phyloP scores from a whole-genome alignment of 768 basidiomycete species.

The Termitomyces sp. region DNA sequence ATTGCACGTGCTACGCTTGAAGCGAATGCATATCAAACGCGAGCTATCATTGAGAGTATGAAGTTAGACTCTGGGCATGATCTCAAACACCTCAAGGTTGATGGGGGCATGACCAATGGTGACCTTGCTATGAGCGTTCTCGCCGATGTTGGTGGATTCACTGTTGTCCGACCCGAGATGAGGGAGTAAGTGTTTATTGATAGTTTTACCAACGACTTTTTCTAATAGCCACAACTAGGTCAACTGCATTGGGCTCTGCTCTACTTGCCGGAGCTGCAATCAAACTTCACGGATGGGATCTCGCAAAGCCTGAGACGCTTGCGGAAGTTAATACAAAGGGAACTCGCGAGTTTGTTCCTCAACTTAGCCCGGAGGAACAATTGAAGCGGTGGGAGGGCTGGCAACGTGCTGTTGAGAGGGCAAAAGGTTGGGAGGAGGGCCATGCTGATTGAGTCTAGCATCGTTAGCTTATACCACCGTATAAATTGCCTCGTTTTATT shows the following conservation, averaged over 20 bases:
- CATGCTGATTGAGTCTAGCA: constrained; percentile 23
- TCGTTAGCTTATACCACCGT: not conserved
- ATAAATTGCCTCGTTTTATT: not conserved
- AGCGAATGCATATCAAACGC: constrained; percentile 94
- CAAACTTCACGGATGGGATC: constrained; percentile 88
- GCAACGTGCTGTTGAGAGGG: constrained; percentile 86
- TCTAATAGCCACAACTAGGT: constrained; percentile 43
- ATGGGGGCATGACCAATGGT: constrained; percentile 98
- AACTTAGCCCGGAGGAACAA: constrained; percentile 49
- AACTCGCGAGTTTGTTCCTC: constrained; percentile 66
- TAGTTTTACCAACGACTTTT: not conserved
- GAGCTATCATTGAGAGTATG: constrained; percentile 95
- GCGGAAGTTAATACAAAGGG: constrained; percentile 85
- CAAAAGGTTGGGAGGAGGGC: constrained; percentile 77
- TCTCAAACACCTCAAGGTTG: constrained; percentile 87
- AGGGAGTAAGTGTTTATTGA: constrained; percentile 68
- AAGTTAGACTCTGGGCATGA: constrained; percentile 81
- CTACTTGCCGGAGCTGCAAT: constrained; percentile 90
- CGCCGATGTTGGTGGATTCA: constrained; percentile 89
- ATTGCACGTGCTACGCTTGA: constrained; percentile 94
- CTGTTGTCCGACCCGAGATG: constrained; percentile 93
- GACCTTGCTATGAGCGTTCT: constrained; percentile 85
- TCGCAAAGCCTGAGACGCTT: constrained; percentile 80
- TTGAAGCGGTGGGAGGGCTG: constrained; percentile 74
- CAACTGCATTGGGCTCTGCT: constrained; percentile 94